Conservation (phyloP, 2,329 filamentous ascomycete species). For the Paradendryphiella salina region DNA sequence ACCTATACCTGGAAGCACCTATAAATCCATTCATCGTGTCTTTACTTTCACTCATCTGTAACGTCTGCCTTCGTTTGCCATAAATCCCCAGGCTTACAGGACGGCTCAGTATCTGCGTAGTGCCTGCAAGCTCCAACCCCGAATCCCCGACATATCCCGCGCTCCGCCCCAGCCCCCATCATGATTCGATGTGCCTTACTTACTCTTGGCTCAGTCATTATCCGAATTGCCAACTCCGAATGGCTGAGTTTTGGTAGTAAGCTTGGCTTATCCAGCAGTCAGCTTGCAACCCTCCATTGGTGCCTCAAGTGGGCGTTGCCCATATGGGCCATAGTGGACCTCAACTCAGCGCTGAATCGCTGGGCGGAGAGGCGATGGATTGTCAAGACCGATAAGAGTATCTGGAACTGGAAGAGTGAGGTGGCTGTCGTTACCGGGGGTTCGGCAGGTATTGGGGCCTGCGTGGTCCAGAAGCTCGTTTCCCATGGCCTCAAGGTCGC, state of each 20-base stretch:
- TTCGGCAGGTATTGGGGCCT: slow-evolving; percentile 42
- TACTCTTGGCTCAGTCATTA: slow-evolving; percentile 20
- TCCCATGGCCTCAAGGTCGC: slow-evolving; percentile 41
- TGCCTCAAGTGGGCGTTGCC: slow-evolving; percentile 36
- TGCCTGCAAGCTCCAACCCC: slow-evolving; percentile 1
- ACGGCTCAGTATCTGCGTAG: not conserved
- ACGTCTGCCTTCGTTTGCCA: not conserved
- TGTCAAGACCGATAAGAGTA: slow-evolving; percentile 33
- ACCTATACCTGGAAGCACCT: not conserved
- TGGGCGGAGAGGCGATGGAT: slow-evolving; percentile 49
- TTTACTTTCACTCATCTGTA: not conserved
- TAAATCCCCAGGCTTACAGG: not conserved
- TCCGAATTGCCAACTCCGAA: slow-evolving; percentile 27
- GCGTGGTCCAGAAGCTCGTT: slow-evolving; percentile 38
- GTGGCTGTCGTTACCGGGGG: slow-evolving; percentile 46
- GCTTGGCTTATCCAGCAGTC: slow-evolving; percentile 29
- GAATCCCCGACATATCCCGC: not conserved
- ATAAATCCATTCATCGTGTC: not conserved
- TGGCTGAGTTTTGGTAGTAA: slow-evolving; percentile 21
- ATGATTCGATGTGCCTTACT: slow-evolving; percentile 31
- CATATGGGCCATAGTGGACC: slow-evolving; percentile 27
- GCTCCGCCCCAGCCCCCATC: slow-evolving; percentile 3
- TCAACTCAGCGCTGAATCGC: slow-evolving; percentile 35
- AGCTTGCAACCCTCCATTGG: slow-evolving; percentile 28
- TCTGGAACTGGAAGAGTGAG: slow-evolving; percentile 40